Evolutionary conservation across 352 stramenopile species (phyloP), one percentile per base, ranked within the genome.

Genomic region (Pythium myriotylum): DNA sequence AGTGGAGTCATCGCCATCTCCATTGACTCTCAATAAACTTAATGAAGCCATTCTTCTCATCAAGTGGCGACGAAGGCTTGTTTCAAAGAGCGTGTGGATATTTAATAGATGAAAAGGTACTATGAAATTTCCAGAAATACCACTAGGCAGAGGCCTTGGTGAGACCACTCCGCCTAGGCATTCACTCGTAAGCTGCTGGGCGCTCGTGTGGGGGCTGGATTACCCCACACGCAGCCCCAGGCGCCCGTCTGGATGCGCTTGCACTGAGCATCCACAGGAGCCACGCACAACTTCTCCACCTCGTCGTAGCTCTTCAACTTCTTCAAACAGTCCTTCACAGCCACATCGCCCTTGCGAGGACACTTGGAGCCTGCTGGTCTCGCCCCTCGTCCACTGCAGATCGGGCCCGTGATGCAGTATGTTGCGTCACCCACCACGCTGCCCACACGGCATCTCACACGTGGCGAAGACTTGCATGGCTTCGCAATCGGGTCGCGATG

Each of bases 371-470:
- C 83, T 4, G 71, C 57, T 7, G 78, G 75, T 24, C 27, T 59
- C 14, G 69, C 57, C 19, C 74, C 62, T 9, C 61, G 59, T 27
- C 84, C 84, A 19, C 69, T 82, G 63, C 84, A 92, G 32, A 92
- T 76, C 2, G 79, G 68, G n/a, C 79, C 84, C 5, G 62, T 29
- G 41, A 91, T 86, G 66, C 79, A 89, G 67, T 89, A 91, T 16
- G 84, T 91, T n/a, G 81, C 84, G 54, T 91, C 81, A 1, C 72
- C 58, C 42, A 89, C 74, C 16, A 92, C 81, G 9, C 76, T 89
- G 47, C 89, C 76, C 10, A 84, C 54, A 14, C 29, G 19, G 17
- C 29, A 55, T 6, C 16, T 47, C 14, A 4, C 19, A 24, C n/a
- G n/a, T n/a, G n/a, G n/a, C n/a, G n/a, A n/a, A n/a, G n/a, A n/a